Percentiles rank a stretch among this genome's conserved stretches.
These are phyloP conservation scores for Digitaria exilis DNA, from an alignment of 202 grass and related monocot genomes.

Conservation along the genomic window DNA sequence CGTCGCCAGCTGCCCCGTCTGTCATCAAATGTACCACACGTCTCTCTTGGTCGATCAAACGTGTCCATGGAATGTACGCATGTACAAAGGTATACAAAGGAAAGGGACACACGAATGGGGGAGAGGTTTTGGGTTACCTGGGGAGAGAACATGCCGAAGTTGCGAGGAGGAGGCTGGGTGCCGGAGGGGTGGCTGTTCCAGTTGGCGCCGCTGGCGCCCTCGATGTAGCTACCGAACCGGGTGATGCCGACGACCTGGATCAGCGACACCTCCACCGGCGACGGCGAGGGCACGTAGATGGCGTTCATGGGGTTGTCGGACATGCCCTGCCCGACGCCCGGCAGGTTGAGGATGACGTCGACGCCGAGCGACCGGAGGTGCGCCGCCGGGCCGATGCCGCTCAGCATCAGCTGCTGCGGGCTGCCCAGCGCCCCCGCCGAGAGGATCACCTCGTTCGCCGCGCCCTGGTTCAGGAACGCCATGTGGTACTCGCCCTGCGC, in stretches of 20 bases:
- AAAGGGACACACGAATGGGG: too few species aligned
- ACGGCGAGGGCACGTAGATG: constrained; percentile 80
- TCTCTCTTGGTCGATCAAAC: too few species aligned
- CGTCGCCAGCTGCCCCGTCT: constrained; percentile 58
- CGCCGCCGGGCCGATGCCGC: constrained; percentile 69
- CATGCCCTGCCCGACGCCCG: constrained; percentile 78
- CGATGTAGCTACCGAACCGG: constrained; percentile 80
- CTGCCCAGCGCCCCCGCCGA: constrained; percentile 80
- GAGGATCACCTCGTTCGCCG: constrained; percentile 68
- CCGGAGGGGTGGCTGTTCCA: constrained; percentile 45
- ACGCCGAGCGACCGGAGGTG: constrained; percentile 72
- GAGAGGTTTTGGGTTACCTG: too few species aligned
- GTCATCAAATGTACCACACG: too few species aligned
- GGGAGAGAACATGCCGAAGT: constrained; percentile 77
- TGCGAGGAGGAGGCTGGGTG: background rate
- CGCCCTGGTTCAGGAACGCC: constrained; percentile 58
- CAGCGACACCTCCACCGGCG: constrained; percentile 73
- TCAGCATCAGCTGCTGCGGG: constrained; percentile 91
- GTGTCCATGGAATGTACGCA: too few species aligned
- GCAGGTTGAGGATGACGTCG: constrained; percentile 58
- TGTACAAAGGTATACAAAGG: too few species aligned
- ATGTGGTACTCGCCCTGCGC: constrained; percentile 46
- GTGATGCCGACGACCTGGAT: constrained; percentile 96
- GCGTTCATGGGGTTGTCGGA: constrained; percentile 89
- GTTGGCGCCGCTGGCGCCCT: constrained; percentile 80